Conservation (phyloP, 495 filamentous ascomycete species). For the Penicillium cinerascens region DNA sequence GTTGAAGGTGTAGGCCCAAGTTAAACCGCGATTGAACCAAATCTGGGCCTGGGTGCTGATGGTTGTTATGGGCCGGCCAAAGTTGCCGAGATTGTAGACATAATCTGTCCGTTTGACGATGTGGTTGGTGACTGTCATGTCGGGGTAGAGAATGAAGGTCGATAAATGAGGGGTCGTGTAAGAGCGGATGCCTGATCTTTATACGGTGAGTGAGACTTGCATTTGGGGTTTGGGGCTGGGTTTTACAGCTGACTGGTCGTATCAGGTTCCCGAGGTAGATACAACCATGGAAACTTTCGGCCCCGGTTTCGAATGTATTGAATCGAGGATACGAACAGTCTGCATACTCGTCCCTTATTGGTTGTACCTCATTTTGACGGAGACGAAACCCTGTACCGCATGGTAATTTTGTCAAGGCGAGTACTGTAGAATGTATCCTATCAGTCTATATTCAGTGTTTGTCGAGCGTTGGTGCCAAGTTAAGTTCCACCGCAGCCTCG, state of each 20-base stretch:
- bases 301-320: no score
- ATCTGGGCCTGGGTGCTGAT: slow-evolving; percentile 24
- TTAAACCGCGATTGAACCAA: slow-evolving; percentile 37
- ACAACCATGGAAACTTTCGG: no score
- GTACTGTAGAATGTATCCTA: background rate
- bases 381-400: background rate
- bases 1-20: slow-evolving; percentile 38
- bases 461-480: background rate
- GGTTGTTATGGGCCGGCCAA: slow-evolving; percentile 19
- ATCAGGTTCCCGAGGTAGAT: no score
- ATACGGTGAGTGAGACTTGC: no score
- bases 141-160: background rate
- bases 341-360: no score
- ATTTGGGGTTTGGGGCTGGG: no score
- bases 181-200: background rate
- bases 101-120: slow-evolving; percentile 10
- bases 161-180: slow-evolving; percentile 1
- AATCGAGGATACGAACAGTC: no score
- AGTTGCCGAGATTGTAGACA: slow-evolving; percentile 19
- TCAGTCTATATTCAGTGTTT: background rate
- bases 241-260: no score
- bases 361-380: background rate
- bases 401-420: no score
- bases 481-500: background rate
- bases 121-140: slow-evolving; percentile 1